phyloP scores from a whole-genome alignment of 1,284 basidiomycete species.

The Marasmius sp. region DNA sequence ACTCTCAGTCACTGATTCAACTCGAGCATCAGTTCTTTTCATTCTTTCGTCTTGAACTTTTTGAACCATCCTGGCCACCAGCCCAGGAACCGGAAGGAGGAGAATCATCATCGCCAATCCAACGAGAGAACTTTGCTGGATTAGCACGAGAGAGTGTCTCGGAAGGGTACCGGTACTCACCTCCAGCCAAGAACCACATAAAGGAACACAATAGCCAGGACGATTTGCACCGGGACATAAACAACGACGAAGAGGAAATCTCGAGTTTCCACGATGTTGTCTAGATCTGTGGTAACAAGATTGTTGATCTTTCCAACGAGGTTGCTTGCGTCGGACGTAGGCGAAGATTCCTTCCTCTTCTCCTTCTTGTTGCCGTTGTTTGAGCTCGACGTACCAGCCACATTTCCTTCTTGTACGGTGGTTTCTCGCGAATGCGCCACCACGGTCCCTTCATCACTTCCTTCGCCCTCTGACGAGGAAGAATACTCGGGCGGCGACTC shows the following conservation, averaged over 20 bases:
- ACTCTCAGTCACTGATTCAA: conserved; percentile 55
- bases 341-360: background rate
- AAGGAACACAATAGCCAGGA: conserved; percentile 39
- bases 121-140: conserved; percentile 38
- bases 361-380: background rate
- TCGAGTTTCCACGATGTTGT: conserved; percentile 37
- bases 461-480: conserved; percentile 4
- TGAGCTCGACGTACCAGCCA: conserved; percentile 3
- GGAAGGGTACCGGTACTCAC: conserved; percentile 8
- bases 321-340: conserved; percentile 10
- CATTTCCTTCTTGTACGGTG: background rate
- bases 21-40: conserved; percentile 44
- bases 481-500: conserved; percentile 11
- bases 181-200: conserved; percentile 46
- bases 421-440: background rate
- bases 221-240: conserved; percentile 45
- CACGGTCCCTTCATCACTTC: background rate
- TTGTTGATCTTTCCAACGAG: conserved; percentile 22
- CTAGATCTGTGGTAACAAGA: conserved; percentile 29
- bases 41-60: conserved; percentile 27
- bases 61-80: conserved; percentile 36
- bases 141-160: background rate
- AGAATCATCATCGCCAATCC: conserved; percentile 53
- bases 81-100: conserved; percentile 54
- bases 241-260: conserved; percentile 42